These are phyloP conservation scores for Crucihimalaya himalaica DNA, from an alignment of 345 rosid genomes.

Conservation along the genomic window DNA sequence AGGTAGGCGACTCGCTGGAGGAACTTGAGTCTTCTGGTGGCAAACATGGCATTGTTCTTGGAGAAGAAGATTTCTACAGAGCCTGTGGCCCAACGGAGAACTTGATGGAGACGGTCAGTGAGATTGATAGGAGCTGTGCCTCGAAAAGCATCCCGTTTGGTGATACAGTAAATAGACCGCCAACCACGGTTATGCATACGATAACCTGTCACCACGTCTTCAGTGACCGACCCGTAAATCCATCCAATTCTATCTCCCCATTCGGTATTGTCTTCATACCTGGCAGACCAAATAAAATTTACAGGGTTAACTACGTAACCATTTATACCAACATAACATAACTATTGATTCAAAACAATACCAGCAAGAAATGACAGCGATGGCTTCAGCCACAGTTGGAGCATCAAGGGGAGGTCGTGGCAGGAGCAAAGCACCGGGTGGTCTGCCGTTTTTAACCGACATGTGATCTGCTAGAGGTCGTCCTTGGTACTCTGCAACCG, in stretches of 20 bases:
- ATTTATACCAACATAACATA: neutral
- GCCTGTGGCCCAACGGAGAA: slow-evolving; percentile 95
- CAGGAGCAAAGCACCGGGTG: slow-evolving; percentile 78
- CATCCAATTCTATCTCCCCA: slow-evolving; percentile 92
- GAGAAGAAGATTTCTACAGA: slow-evolving; percentile 93
- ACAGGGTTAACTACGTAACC: neutral
- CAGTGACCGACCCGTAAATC: slow-evolving; percentile 63
- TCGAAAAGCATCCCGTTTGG: slow-evolving; percentile 88
- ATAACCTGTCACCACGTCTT: slow-evolving; percentile 90
- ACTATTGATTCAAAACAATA: neutral
- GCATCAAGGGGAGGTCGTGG: slow-evolving; percentile 92
- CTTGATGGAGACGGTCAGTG: slow-evolving; percentile 91
- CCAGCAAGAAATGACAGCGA: slow-evolving; percentile 97
- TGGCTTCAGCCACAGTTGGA: slow-evolving; percentile 95
- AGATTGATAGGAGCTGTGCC: slow-evolving; percentile 94
- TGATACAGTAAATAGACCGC: slow-evolving; percentile 86
- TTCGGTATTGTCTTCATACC: slow-evolving; percentile 87
- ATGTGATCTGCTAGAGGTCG: slow-evolving; percentile 91
- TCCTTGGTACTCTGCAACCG: slow-evolving; percentile 86
- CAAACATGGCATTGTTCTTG: slow-evolving; percentile 71
- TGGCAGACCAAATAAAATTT: neutral
- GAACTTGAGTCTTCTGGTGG: slow-evolving; percentile 72
- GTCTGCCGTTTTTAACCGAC: slow-evolving; percentile 91
- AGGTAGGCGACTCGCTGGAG: slow-evolving; percentile 83
- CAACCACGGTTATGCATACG: slow-evolving; percentile 99